phyloP scores from a whole-genome alignment of 192 early-diverging fungal species.

The Rhizophagus clarus region DNA sequence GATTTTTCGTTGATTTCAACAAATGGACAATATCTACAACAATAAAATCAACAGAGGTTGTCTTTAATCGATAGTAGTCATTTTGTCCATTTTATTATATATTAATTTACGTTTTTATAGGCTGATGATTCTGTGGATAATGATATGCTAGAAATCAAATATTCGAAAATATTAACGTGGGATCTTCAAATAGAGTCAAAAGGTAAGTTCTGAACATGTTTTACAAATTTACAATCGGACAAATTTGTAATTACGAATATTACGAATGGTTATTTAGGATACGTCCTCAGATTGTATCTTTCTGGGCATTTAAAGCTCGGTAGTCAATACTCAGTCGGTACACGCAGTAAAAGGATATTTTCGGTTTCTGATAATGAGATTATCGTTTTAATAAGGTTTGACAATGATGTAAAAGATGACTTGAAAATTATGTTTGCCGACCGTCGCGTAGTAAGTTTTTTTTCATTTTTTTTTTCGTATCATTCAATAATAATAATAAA shows the following conservation, averaged over 20 bases:
- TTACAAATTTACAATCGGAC: neutral
- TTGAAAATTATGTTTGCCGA: neutral
- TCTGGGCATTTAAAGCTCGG: neutral
- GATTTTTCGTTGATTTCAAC: conserved; percentile 27
- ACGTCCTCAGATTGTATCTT: conserved; percentile 14
- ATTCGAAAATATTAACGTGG: conserved; percentile 17
- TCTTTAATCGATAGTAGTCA: neutral
- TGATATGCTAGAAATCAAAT: conserved; percentile 23
- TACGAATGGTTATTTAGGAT: neutral
- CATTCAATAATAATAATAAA: neutral
- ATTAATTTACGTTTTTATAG: neutral
- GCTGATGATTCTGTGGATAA: neutral
- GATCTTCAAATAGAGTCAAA: neutral
- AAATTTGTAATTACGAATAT: neutral
- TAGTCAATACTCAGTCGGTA: neutral
- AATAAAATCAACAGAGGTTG: neutral
- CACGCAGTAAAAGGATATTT: neutral
- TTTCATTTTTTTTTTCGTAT: neutral
- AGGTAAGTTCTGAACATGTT: neutral
- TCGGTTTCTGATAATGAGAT: neutral
- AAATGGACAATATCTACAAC: conserved; percentile 22
- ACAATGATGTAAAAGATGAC: neutral
- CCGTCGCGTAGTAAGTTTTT: neutral
- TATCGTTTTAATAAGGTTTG: conserved; percentile 5
- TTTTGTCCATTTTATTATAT: neutral